These are phyloP conservation scores for Plasmodium reichenowi DNA, from an alignment of 169 alveolate species.

Conservation along the genomic window DNA sequence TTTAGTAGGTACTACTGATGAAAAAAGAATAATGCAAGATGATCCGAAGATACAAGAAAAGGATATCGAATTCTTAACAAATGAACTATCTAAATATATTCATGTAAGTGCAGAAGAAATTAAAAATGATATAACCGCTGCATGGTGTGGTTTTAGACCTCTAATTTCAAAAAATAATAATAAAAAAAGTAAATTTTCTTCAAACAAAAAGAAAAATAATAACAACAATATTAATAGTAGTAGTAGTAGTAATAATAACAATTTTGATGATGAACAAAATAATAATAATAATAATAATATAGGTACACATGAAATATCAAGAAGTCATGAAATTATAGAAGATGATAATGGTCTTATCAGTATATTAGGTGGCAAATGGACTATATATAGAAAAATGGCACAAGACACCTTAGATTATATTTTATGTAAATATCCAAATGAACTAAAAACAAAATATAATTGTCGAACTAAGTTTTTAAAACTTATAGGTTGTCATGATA, in stretches of 20 bases:
- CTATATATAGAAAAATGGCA: constrained; percentile 95
- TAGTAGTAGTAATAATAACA: no score
- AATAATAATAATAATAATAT: constrained; percentile 24
- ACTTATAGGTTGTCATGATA: constrained; percentile 79
- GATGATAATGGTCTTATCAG: constrained; percentile 90
- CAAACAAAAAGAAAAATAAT: constrained; percentile 76
- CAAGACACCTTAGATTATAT: constrained; percentile 87
- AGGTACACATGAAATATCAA: constrained; percentile 88
- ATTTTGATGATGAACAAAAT: constrained; percentile 21
- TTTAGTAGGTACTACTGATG: constrained; percentile 94
- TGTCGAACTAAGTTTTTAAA: constrained; percentile 84
- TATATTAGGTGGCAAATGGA: constrained; percentile 97
- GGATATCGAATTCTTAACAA: constrained; percentile 89
- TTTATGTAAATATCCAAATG: constrained; percentile 69
- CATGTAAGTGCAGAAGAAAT: constrained; percentile 79
- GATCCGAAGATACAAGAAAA: constrained; percentile 81
- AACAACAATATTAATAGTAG: background rate
- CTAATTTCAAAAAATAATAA: constrained; percentile 79
- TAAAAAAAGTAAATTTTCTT: constrained; percentile 77
- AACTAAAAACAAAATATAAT: constrained; percentile 76
- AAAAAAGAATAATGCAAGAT: constrained; percentile 81
- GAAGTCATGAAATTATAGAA: constrained; percentile 93
- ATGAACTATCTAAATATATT: constrained; percentile 85
- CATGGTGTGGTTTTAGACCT: constrained; percentile 91
- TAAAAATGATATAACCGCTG: constrained; percentile 80